Base-by-base conservation (phyloP, 2,329 filamentous ascomycete genomes). In the Colletotrichum sp. region DNA sequence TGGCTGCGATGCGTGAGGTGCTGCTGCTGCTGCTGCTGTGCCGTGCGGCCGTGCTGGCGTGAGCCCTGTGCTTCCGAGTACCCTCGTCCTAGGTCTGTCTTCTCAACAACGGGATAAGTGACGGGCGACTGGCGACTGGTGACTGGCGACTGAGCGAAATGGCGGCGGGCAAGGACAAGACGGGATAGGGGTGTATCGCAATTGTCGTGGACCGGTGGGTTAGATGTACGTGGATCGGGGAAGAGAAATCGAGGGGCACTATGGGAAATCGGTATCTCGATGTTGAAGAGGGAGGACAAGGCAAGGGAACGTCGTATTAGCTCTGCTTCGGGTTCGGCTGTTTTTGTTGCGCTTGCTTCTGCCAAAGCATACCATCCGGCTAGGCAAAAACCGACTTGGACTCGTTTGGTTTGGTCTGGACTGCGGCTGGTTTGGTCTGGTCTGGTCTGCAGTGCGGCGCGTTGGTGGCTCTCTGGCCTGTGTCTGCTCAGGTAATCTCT, bases 231-330 rank as follows among this genome's bases (percentile, higher is more conserved):
- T 64, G 73, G 70, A 69, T 64, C 64, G 59, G 67, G 55, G 28
- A 30, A 39, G 57, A 59, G 71, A 65, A 57, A 77, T 77, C 76
- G 76, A 73, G 43, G 34, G 12, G 52, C 34, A 18, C 57, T 74
- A 74, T 69, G 67, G 66, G 67, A 73, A 74, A 77, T 77, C 74
- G 75, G 71, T 55, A 72, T 77, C 68, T 66, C 74, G 48, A 71
- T 72, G 67, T 61, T 34, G 32, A 32, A 43, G 52, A 66, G 60
- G 32, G 52, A 30, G 43, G 52, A 13, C 67, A 8, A 69, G 67
- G 52, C 21, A 69, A 69, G 68, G 59, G 68, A 57, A 65, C 60
- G 68, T 65, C 68, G 57, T 70, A 70, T 52, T 63, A 70, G 57
- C 36, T 48, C 24, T 32, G 52, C 6, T 28, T 39, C 48, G 66